Evolutionary conservation across 164 flowering plant genomes (phyloP), one percentile per base, ranked within the genome.

Genomic region (Cinnamomum chago): DNA sequence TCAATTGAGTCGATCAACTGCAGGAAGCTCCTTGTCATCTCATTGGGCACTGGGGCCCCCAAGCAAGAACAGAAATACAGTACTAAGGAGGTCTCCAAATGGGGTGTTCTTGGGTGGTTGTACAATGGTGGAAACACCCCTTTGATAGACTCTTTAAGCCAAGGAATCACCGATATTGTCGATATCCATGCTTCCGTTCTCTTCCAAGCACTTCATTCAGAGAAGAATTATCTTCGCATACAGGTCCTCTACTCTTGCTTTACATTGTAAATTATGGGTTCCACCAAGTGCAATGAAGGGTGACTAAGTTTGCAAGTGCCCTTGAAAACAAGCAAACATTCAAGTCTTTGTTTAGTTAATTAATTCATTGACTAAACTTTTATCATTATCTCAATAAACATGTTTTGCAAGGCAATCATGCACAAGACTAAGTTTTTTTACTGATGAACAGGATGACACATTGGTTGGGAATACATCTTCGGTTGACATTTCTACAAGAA

Each of bases 111-210:
- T 20, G 73, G 73, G 13, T 89, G 93, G 91, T 5, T 86, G 13
- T 84, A 58, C 65, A 70, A 81, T 73, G 66, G 70, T 2, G 88
- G 88, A 1, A 23, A 68, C n/a, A 76, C 83, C 0, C 91, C 90
- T 0, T 70, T 90, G 22, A 14, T 90, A 1, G 88, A 86, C 5
- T 9, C 81, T 14, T 87, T 47, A 65, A 47, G 60, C 24, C 81
- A 82, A 58, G 89, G 88, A 25, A 87, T 89, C 66, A 75, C 87
- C 0, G 90, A 89, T 66, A 73, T 89, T 84, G 91, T 89, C 27
- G 91, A 89, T 74, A 81, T 81, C 51, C 89, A 88, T 51, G 71
- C 82, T 15, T 84, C 90, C 3, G 74, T 84, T 27, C 65, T 84
- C 58, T 89, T 87, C 75, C 85, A 86, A 67, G 68, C 84, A 17